Base-by-base conservation (phyloP, 163 green algal genomes). In the Scenedesmus sp. region DNA sequence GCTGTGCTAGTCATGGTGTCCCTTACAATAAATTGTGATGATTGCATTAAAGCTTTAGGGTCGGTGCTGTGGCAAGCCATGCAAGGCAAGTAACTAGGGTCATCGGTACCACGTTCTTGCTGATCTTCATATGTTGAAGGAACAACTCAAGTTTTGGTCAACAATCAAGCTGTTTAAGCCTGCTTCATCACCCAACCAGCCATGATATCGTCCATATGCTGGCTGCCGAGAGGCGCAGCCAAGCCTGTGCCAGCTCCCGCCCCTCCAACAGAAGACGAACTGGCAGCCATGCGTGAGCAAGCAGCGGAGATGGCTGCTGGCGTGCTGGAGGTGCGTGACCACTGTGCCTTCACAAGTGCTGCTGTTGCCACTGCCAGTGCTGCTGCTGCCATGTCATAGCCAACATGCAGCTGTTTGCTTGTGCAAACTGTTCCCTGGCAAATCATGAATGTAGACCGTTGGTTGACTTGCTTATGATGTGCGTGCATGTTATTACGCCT, bases 131-230 rank as follows among this genome's bases (percentile, higher is more conserved):
- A 56, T 30, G 56, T 26, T 68, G 15, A 26, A 7, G 18, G 16
- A 7, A 3, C 18, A 30, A 30, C 53, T 30, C 3, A 68, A 26
- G 53, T 68, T 68, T 30, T 68, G 26, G 53, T 68, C 26, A 30
- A 3, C 4, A 13, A 12, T 35, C 3, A 72, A 72, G 22, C 13
- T 72, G 4, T 33, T 35, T 35, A 26, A 26, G 72, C 72, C 30
- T 53, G 16, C 3, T 12, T 46, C 35, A 26, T 73, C 16, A 56
- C 51, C 2, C 46, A 43, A 43, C 56, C 16, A 53, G 43, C 9
- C 59, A 99, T 99, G 97, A 98, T 99, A 59, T 97, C 94, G 0
- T 92, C 96, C 2, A 59, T 99, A 1, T 94, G 90, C 46, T 99
- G 96, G 95, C 92, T 99, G 51, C 97, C 97, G 1, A 91, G 92